Base-by-base conservation (phyloP, 2,329 filamentous ascomycete species). In the Chrysoporthe cubensis region DNA sequence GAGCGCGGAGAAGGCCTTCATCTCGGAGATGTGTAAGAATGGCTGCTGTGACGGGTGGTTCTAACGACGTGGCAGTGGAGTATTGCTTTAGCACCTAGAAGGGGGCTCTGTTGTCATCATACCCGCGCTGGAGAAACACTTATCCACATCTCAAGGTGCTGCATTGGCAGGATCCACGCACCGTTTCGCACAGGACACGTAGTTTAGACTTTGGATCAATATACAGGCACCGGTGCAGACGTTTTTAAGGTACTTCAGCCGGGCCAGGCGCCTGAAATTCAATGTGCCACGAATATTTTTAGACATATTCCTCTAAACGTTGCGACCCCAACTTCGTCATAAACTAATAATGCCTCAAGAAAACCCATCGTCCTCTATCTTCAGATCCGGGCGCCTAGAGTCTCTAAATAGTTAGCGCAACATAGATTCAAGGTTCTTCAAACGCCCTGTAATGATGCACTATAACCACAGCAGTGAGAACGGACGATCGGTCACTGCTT, bases 401-500 rank as follows among this genome's bases (percentile, higher is more conserved):
- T 26, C 26, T 26, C 26, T 26, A 26, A 26, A 26, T 26, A 26
- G 26, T 26, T 26, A 26, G 26, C 26, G 26, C 26, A 26, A 26
- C 26, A 26, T 26, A 26, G 26, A 26, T 26, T 26, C 26, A 26
- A 26, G 26, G 26, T 26, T 26, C 26, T 26, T 26, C 26, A 26
- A 26, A 26, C 26, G 26, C 26, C 26, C 26, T 26, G 26, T 26
- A 37, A 90, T 85, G 0, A 82, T 82, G 2, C 77, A 75, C 2
- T 70, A 58, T 6, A 0, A 82, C 82, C 66, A 87, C 87, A 26
- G 26, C 26, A 26, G 40, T 81, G 76, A 69, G 90, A 90, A 0
- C 72, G 71, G 2, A 90, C 85, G 1, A 86, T 74, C 0, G 85
- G 85, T 84, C 83, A 87, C 9, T 73, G 70, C 68, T 78, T 76